Base-by-base conservation (phyloP, 192 early-diverging fungal species). In the Paraglomus brasilianum region DNA sequence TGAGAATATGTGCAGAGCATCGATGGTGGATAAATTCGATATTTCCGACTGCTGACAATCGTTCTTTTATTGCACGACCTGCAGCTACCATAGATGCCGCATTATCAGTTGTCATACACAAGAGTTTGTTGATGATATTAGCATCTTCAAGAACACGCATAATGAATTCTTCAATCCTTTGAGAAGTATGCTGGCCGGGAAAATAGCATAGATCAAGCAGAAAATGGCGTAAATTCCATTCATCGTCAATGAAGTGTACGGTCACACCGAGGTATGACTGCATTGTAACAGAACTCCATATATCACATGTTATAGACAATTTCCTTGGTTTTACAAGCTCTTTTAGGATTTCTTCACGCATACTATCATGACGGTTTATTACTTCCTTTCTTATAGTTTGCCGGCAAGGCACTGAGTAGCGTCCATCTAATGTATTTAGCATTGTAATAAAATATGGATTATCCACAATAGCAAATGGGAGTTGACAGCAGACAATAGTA, bases 381-480 rank as follows among this genome's bases (percentile, higher is more conserved):
- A 57, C 40, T 57, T 57, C 55, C 11, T 4, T 10, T 57, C 40
- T 57, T 10, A 57, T 57, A 57, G 55, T 57, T 57, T 57, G 55
- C 5, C 24, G 4, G 15, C 55, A 57, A 39, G 55, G 24, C 24
- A 57, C 55, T 57, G 30, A 38, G 24, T 57, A 57, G 6, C 24
- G 55, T 57, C 19, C 19, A 57, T 57, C 24, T 39, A 57, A 57
- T 44, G 21, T 40, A 44, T 61, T 61, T 61, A 61, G 21, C 59
- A 61, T 61, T 57, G 10, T 57, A 61, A n/a, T 44, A 61, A 61
- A 61, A 43, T 61, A 61, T 44, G 41, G 42, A 61, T 61, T 61
- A 61, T 61, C 59, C 7, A 61, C 42, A 61, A 61, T 57, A 30
- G 55, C 24, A 57, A 57, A 57, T 7, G 41, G 59, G 45, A 61